Evolutionary conservation across 2,329 filamentous ascomycete species (phyloP).

Genomic region (Talaromyces sp.): DNA sequence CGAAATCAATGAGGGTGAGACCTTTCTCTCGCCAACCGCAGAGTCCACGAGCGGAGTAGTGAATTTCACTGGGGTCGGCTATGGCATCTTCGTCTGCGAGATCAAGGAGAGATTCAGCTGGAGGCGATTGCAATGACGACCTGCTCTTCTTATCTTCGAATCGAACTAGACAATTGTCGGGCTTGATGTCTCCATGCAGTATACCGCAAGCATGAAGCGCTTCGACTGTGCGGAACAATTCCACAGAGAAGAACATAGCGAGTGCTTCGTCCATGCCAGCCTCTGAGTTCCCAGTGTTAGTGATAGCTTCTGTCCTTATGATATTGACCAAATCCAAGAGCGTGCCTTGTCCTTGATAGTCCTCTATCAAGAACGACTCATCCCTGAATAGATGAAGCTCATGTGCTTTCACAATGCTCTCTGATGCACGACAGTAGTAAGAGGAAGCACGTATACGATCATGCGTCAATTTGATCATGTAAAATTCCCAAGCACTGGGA

Average conservation of each 20-base stretch:
- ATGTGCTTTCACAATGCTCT: constrained; percentile 77
- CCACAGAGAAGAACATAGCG: constrained; percentile 92
- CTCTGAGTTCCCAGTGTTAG: constrained; percentile 46
- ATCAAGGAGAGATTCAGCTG: constrained; percentile 30
- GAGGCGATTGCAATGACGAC: constrained; percentile 22
- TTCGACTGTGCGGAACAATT: constrained; percentile 86
- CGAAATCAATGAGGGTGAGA: constrained; percentile 87
- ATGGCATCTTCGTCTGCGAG: constrained; percentile 25
- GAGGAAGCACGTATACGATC: constrained; percentile 62
- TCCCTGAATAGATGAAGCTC: constrained; percentile 90
- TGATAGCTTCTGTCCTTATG: constrained; percentile 62
- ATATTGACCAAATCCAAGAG: constrained; percentile 92
- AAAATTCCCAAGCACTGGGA: constrained; percentile 89
- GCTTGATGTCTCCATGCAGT: constrained; percentile 90
- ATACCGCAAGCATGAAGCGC: constrained; percentile 74
- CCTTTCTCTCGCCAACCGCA: constrained; percentile 79
- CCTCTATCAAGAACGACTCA: constrained; percentile 84
- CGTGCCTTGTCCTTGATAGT: constrained; percentile 84
- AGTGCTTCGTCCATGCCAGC: constrained; percentile 84
- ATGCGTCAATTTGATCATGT: constrained; percentile 84
- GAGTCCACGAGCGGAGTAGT: constrained; percentile 70
- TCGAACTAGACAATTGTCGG: constrained; percentile 89
- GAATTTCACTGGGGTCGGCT: constrained; percentile 34
- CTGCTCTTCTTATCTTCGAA: constrained; percentile 54
- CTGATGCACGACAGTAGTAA: constrained; percentile 62